A percentile compares a stretch with the other conserved stretches of the same genome.
Evolutionary conservation across 495 filamentous ascomycete genomes (phyloP).

Genomic region (Penicillium fimorum): DNA sequence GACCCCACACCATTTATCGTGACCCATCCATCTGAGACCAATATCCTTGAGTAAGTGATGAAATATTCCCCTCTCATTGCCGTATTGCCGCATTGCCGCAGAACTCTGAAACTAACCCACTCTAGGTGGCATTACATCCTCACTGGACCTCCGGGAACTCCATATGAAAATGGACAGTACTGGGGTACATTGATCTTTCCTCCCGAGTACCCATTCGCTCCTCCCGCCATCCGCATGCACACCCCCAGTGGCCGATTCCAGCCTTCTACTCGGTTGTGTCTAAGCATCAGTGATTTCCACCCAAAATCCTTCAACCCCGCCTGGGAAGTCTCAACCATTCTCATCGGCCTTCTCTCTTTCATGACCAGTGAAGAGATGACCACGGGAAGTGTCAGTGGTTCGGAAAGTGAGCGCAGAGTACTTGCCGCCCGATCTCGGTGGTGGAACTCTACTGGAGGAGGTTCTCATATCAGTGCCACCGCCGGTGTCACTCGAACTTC

Average conservation of each 20-base stretch:
- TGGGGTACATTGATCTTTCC: slow-evolving; percentile 97
- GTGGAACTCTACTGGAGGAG: slow-evolving; percentile 97
- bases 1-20: slow-evolving; percentile 91
- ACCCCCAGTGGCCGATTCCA: slow-evolving; percentile 95
- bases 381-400: slow-evolving; percentile 82
- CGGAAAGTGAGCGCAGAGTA: slow-evolving; percentile 73
- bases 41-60: slow-evolving; percentile 80
- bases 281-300: slow-evolving; percentile 95
- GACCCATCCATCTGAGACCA: slow-evolving; percentile 89
- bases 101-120: slow-evolving; percentile 4
- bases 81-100: neutral
- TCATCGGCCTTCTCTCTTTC: slow-evolving; percentile 91
- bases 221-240: slow-evolving; percentile 98
- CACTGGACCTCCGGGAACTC: slow-evolving; percentile 90
- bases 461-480: slow-evolving; percentile 58
- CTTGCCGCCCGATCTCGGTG: slow-evolving; percentile 78
- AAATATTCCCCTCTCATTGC: neutral
- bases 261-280: slow-evolving; percentile 84
- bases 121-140: slow-evolving; percentile 97
- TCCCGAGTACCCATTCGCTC: slow-evolving; percentile 93
- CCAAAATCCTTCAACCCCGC: slow-evolving; percentile 97
- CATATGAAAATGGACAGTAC: slow-evolving; percentile 93
- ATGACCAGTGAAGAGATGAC: slow-evolving; percentile 99
- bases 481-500: slow-evolving; percentile 45
- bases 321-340: slow-evolving; percentile 97